phyloP scores from a whole-genome alignment of 139 green algal genomes.

The Monoraphidium neglectum region DNA sequence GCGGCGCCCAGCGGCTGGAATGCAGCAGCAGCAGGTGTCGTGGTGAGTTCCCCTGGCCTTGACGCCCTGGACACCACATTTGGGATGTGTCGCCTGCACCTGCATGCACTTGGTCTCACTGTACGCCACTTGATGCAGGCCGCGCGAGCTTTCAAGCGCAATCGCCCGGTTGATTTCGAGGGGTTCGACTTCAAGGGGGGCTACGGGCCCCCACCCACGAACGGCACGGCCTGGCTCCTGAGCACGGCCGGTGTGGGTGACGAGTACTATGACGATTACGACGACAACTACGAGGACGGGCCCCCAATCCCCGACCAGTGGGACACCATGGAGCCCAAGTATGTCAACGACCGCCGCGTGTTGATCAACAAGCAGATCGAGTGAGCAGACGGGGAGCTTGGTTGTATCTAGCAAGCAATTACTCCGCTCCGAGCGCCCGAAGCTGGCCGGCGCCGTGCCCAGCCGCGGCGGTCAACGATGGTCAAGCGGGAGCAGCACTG shows the following conservation, averaged over 20 bases:
- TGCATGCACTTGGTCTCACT: too few species aligned
- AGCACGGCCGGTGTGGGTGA: not conserved
- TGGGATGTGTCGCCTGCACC: too few species aligned
- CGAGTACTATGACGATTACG: not conserved
- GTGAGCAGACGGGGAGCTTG: conserved; percentile 5
- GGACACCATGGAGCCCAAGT: conserved; percentile 14
- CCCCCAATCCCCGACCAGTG: not conserved
- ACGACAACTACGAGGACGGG: conserved; percentile 1
- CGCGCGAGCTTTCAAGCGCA: conserved; percentile 23
- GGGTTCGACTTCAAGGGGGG: not conserved
- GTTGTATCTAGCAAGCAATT: not conserved
- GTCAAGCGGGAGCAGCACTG: not conserved
- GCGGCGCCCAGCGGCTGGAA: too few species aligned
- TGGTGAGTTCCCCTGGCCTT: too few species aligned
- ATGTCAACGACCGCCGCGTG: conserved; percentile 22
- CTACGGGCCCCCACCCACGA: too few species aligned
- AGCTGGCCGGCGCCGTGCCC: not conserved
- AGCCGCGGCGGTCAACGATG: not conserved
- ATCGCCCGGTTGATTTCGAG: not conserved
- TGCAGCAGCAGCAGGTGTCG: too few species aligned
- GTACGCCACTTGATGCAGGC: conserved; percentile 6
- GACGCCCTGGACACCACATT: too few species aligned
- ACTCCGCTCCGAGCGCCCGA: too few species aligned
- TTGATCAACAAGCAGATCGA: conserved; percentile 24
- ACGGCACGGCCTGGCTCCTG: too few species aligned